Percentiles rank a stretch among this genome's conserved stretches.
Evolutionary conservation across 176 grass and related monocot species (phyloP).

Genomic region (Oryza glaberrima): DNA sequence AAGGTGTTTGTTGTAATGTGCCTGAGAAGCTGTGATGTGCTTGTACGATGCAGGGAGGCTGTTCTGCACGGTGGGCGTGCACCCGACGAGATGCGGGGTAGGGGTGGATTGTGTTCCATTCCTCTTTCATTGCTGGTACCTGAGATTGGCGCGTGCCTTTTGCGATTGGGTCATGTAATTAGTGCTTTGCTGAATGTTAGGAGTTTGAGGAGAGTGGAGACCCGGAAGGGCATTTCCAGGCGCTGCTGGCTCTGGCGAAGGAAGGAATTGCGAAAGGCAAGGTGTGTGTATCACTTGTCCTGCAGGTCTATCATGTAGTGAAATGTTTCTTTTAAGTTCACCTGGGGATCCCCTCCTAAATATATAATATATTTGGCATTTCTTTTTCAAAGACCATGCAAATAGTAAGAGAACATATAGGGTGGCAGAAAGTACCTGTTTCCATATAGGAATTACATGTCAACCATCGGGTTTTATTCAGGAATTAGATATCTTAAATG

Average conservation of each 20-base stretch:
- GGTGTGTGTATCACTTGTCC: constrained; percentile 40
- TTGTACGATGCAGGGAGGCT: constrained; percentile 64
- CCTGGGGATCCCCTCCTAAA: too few relatives aligned
- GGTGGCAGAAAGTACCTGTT: too few relatives aligned
- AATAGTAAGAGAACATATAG: too few relatives aligned
- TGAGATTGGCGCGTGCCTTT: background rate
- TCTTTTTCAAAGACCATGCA: too few relatives aligned
- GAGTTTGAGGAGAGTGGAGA: constrained; percentile 97
- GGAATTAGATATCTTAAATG: too few relatives aligned
- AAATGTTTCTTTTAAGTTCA: too few relatives aligned
- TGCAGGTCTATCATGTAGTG: background rate
- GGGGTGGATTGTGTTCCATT: background rate
- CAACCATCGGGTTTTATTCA: too few relatives aligned
- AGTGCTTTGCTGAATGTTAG: constrained; percentile 45
- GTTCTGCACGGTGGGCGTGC: constrained; percentile 93
- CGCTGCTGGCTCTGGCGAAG: constrained; percentile 65
- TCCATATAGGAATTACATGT: too few relatives aligned
- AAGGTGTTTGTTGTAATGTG: constrained; percentile 58
- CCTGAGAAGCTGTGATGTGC: constrained; percentile 35
- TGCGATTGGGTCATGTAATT: constrained; percentile 21
- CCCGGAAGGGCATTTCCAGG: constrained; percentile 79
- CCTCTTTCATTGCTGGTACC: background rate
- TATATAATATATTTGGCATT: too few relatives aligned
- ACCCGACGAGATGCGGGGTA: constrained; percentile 96
- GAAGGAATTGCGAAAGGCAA: constrained; percentile 89